These are phyloP conservation scores for Parasitella parasitica DNA, from an alignment of 371 early-diverging fungal species.

Conservation along the genomic window DNA sequence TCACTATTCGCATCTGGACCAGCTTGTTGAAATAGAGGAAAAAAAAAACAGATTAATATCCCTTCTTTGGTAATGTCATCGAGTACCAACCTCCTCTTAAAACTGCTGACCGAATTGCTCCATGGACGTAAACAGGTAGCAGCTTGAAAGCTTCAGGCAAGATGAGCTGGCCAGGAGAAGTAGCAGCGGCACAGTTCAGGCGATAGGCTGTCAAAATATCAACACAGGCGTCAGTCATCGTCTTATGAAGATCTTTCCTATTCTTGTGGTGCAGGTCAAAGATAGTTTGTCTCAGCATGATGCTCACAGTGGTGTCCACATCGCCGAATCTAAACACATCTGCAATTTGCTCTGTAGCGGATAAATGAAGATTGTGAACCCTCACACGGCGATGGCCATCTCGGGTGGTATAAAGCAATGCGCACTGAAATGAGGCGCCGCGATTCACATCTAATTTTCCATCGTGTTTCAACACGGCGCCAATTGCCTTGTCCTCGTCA, in stretches of 20 bases:
- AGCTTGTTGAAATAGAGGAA: too few relatives aligned
- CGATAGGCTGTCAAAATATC: slow-evolving; percentile 91
- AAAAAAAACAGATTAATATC: not conserved
- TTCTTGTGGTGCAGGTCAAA: slow-evolving; percentile 69
- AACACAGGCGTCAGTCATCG: slow-evolving; percentile 84
- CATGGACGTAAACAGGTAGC: slow-evolving; percentile 86
- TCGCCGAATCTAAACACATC: slow-evolving; percentile 92
- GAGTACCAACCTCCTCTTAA: slow-evolving; percentile 64
- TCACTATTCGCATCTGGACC: slow-evolving; percentile 72
- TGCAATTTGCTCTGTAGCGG: slow-evolving; percentile 77
- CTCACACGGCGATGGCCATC: slow-evolving; percentile 88
- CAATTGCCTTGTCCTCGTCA: slow-evolving; percentile 86
- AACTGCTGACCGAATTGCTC: slow-evolving; percentile 78
- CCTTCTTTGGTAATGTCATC: not conserved
- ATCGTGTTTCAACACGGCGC: slow-evolving; percentile 86
- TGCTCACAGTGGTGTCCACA: slow-evolving; percentile 86
- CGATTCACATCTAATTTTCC: slow-evolving; percentile 86
- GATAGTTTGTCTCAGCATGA: slow-evolving; percentile 80
- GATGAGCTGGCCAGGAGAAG: slow-evolving; percentile 92
- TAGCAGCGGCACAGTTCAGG: slow-evolving; percentile 85
- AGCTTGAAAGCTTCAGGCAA: slow-evolving; percentile 96
- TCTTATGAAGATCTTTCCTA: slow-evolving; percentile 79
- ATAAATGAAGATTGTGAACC: slow-evolving; percentile 83
- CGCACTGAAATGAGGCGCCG: slow-evolving; percentile 86
- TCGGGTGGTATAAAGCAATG: slow-evolving; percentile 90